Evolutionary conservation across 2,329 filamentous ascomycete species (phyloP).

Genomic region (Beauveria medogensis): DNA sequence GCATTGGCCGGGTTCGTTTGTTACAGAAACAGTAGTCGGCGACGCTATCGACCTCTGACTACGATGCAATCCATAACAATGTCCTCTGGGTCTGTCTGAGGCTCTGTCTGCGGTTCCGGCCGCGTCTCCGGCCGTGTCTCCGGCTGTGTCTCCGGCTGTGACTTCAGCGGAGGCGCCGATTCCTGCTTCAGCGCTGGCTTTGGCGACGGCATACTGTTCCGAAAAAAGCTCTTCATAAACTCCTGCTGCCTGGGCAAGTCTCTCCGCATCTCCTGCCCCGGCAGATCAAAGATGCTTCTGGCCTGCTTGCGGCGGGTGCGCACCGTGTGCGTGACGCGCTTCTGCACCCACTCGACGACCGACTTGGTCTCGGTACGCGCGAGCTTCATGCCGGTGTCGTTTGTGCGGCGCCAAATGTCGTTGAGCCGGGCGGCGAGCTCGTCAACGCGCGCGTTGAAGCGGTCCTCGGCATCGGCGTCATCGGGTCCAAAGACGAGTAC

Average conservation of each 20-base stretch:
- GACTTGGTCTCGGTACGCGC: conserved; percentile 70
- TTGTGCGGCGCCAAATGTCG: conserved; percentile 52
- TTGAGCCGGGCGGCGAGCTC: conserved; percentile 53
- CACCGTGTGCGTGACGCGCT: conserved; percentile 63
- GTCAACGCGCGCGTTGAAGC: conserved; percentile 68
- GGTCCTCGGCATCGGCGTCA: conserved; percentile 24
- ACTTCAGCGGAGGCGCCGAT: background rate
- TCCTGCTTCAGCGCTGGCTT: background rate
- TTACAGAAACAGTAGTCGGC: background rate
- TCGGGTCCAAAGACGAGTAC: conserved; percentile 17
- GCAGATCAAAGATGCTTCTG: conserved; percentile 41
- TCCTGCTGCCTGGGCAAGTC: conserved; percentile 36
- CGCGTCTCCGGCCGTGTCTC: background rate
- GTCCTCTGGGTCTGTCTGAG: background rate
- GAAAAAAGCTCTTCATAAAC: conserved; percentile 42
- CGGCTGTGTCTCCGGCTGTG: background rate
- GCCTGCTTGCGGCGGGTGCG: conserved; percentile 53
- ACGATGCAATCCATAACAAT: conserved; percentile 16
- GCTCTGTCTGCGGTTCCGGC: background rate
- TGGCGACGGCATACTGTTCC: conserved; percentile 17
- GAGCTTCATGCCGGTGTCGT: conserved; percentile 65
- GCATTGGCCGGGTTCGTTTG: background rate
- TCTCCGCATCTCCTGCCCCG: conserved; percentile 22
- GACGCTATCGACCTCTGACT: conserved; percentile 10
- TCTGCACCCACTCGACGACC: conserved; percentile 63